These are phyloP conservation scores for Neocucurbitaria cava DNA, from an alignment of 2,329 filamentous ascomycete genomes.

Conservation along the genomic window DNA sequence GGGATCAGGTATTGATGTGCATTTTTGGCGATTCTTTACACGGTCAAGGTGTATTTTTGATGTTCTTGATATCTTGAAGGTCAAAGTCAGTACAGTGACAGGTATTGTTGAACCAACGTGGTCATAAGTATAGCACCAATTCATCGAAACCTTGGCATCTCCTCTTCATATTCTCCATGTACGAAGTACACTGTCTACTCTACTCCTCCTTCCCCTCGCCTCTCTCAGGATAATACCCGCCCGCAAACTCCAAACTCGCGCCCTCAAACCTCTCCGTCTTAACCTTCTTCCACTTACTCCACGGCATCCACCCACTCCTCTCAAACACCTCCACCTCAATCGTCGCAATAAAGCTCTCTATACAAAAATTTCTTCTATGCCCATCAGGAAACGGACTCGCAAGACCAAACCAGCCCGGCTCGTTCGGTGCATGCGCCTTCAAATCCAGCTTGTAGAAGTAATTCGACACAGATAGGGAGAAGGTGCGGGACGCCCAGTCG, in stretches of 20 bases:
- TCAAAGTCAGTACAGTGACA: not conserved
- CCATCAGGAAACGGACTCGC: constrained; percentile 56
- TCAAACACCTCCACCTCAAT: constrained; percentile 53
- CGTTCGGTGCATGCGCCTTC: constrained; percentile 49
- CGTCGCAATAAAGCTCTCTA: constrained; percentile 56
- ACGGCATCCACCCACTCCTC: constrained; percentile 45
- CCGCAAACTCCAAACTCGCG: constrained; percentile 59
- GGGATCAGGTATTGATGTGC: constrained; percentile 17
- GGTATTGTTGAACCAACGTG: not conserved
- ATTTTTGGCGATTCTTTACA: constrained; percentile 2
- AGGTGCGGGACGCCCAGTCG: constrained; percentile 50
- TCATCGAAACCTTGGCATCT: not conserved
- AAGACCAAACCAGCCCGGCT: constrained; percentile 54
- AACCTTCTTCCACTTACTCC: constrained; percentile 49
- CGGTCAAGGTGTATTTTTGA: too few species aligned
- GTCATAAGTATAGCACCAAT: not conserved
- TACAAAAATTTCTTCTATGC: constrained; percentile 53
- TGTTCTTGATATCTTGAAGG: too few species aligned
- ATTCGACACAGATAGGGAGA: constrained; percentile 48
- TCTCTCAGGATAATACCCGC: constrained; percentile 54
- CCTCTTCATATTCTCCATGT: not conserved
- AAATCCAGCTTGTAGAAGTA: constrained; percentile 53
- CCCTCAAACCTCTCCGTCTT: constrained; percentile 51
- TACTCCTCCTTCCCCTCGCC: constrained; percentile 46
- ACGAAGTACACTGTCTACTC: not conserved